phyloP scores from a whole-genome alignment of 1,284 basidiomycete species.

The Trametes versicolor region DNA sequence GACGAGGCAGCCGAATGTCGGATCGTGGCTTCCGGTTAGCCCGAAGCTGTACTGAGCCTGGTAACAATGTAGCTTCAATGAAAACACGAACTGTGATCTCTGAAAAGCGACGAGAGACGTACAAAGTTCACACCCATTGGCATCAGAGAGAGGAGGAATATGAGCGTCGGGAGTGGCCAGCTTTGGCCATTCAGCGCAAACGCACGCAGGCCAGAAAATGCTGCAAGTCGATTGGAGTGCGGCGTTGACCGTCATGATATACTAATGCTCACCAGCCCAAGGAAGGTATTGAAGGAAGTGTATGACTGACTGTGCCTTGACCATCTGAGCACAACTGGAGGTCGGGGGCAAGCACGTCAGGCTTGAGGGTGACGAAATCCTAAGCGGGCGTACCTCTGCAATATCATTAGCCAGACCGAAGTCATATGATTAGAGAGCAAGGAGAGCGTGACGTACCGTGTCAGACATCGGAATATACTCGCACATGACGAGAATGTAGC shows the following conservation, averaged over 20 bases:
- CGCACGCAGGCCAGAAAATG: not conserved
- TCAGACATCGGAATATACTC: constrained; percentile 12
- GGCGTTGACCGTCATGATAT: not conserved
- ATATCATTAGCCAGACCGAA: too few species aligned
- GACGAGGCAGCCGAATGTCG: constrained; percentile 1
- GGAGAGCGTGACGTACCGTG: not conserved
- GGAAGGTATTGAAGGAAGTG: constrained; percentile 5
- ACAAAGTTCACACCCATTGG: constrained; percentile 5
- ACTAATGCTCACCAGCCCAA: not conserved
- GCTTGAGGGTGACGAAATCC: too few species aligned
- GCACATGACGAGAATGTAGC: constrained; percentile 12
- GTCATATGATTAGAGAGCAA: too few species aligned
- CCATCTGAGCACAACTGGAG: constrained; percentile 1
- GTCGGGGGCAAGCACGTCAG: not conserved
- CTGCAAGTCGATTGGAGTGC: not conserved
- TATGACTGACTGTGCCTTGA: not conserved
- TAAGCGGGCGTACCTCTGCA: too few species aligned
- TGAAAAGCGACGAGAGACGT: not conserved
- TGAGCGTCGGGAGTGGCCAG: not conserved
- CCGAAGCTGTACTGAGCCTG: constrained; percentile 1
- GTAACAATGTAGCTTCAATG: not conserved
- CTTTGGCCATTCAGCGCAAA: not conserved
- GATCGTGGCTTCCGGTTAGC: not conserved
- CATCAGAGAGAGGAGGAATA: not conserved
- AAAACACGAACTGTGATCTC: not conserved